phyloP scores from a whole-genome alignment of 2,329 filamentous ascomycete genomes.

The Allantophomopsis cytisporea region DNA sequence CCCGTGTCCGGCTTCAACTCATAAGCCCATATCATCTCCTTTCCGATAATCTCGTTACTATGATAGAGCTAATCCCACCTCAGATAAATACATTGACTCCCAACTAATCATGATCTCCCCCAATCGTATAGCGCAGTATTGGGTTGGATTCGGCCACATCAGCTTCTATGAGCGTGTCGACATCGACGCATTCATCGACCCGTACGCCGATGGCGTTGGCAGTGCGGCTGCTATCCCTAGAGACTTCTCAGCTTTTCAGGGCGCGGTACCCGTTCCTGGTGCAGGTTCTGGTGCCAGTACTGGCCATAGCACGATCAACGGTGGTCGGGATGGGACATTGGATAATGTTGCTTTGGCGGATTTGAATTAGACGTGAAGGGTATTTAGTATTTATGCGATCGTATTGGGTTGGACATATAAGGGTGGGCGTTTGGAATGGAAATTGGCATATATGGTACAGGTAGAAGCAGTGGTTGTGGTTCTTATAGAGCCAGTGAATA shows the following conservation, averaged over 20 bases:
- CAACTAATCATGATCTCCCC: conserved; percentile 68
- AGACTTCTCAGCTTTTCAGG: not conserved
- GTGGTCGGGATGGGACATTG: no score
- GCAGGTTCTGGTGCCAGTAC: not conserved
- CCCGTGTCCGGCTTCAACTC: not conserved
- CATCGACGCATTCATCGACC: conserved; percentile 33
- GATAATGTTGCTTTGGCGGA: no score
- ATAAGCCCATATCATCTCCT: conserved; percentile 1
- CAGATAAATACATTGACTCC: conserved; percentile 62
- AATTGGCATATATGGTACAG: no score
- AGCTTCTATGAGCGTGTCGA: conserved; percentile 47
- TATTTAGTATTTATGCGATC: no score
- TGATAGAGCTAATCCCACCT: conserved; percentile 8
- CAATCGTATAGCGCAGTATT: conserved; percentile 71
- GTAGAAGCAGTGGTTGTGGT: no score
- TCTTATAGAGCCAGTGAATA: no score
- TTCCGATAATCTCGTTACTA: not conserved
- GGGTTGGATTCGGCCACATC: conserved; percentile 50
- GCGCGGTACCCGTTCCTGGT: not conserved
- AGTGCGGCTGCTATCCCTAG: not conserved
- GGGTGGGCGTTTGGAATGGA: no score
- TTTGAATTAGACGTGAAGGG: no score
- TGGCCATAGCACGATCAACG: no score
- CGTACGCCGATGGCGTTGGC: conserved; percentile 1
- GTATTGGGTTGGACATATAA: no score